phyloP scores from a whole-genome alignment of 2,329 filamentous ascomycete species.

The Phyllosticta citribraziliensis region DNA sequence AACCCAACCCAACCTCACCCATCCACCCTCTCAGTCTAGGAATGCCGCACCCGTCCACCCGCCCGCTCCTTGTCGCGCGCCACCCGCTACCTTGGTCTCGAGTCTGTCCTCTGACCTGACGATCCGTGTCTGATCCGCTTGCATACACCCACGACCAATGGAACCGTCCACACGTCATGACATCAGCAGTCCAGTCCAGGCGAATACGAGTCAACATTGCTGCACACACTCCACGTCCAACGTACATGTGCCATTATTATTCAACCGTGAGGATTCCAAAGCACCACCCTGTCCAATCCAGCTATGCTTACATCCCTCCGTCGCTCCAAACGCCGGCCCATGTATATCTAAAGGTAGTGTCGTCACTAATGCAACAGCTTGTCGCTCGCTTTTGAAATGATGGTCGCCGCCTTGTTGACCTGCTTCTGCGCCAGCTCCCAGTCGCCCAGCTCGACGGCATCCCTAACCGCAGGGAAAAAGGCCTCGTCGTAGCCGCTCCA shows the following conservation, averaged over 20 bases:
- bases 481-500: slow-evolving; percentile 62
- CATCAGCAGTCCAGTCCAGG: no score
- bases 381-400: slow-evolving; percentile 50
- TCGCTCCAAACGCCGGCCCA: background rate
- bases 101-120: background rate
- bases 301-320: background rate
- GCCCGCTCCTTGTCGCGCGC: no score
- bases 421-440: slow-evolving; percentile 59
- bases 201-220: no score
- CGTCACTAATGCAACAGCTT: slow-evolving; percentile 6
- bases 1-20: no score
- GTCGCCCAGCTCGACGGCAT: slow-evolving; percentile 62
- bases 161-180: no score
- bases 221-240: no score
- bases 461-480: slow-evolving; percentile 75
- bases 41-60: no score
- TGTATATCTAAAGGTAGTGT: background rate
- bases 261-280: no score
- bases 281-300: background rate
- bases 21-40: no score
- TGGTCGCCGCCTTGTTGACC: slow-evolving; percentile 60
- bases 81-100: background rate
- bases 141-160: background rate
- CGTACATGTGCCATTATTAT: no score
- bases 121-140: background rate